Evolutionary conservation across 768 basidiomycete genomes (phyloP).

Genomic region (Termitomyces sp.): DNA sequence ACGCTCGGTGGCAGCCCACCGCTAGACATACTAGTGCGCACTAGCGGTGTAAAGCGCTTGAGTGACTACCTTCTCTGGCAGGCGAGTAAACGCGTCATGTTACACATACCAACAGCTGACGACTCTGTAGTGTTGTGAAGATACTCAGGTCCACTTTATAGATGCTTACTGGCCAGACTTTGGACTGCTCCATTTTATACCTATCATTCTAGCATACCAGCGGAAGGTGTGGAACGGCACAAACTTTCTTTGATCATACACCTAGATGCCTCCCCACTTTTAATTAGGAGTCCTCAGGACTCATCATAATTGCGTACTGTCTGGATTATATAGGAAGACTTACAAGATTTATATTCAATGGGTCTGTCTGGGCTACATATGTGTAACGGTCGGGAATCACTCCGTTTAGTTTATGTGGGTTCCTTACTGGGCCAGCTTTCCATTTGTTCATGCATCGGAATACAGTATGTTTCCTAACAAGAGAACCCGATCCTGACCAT

Average conservation of each 20-base stretch:
- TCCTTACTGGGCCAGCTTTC: neutral
- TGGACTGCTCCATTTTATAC: slow-evolving; percentile 78
- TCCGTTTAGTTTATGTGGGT: neutral
- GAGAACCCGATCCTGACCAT: neutral
- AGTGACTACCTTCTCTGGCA: slow-evolving; percentile 96
- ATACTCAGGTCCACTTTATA: slow-evolving; percentile 85
- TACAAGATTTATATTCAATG: neutral
- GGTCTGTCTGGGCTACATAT: neutral
- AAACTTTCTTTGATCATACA: neutral
- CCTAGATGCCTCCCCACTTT: neutral
- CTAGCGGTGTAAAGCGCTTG: slow-evolving; percentile 83
- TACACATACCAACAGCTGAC: slow-evolving; percentile 2
- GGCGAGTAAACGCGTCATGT: slow-evolving; percentile 39
- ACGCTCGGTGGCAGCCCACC: slow-evolving; percentile 63
- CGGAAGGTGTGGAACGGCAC: slow-evolving; percentile 51
- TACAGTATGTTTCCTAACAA: neutral
- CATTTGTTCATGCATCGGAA: neutral
- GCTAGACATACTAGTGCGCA: slow-evolving; percentile 85
- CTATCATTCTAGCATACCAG: slow-evolving; percentile 86
- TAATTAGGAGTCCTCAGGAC: neutral
- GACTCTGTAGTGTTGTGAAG: slow-evolving; percentile 57
- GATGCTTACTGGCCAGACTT: slow-evolving; percentile 91
- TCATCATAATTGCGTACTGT: neutral
- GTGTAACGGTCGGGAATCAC: neutral
- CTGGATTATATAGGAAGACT: neutral